Evolutionary conservation across 129 eudicot genomes (phyloP), one percentile per base, ranked within the genome.

Genomic region (Lonicera japonica): DNA sequence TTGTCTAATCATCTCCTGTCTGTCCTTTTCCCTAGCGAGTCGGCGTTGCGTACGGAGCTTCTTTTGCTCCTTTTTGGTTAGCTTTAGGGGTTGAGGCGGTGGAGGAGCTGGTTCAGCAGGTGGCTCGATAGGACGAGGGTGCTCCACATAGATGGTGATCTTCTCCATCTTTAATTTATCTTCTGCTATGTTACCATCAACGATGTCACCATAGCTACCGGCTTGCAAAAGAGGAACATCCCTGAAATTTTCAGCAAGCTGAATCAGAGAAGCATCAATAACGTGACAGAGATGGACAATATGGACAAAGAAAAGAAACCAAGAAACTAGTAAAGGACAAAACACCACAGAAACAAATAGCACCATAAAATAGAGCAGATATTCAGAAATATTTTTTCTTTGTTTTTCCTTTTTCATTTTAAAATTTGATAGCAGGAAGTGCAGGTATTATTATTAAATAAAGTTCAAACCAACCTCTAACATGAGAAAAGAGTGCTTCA

Each of bases 91-190:
- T 56, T 92, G 98, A 60, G 98, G 98, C 55, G 90, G 96, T 25
- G 98, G 98, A 25, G 95, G 96, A 48, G 98, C 91, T 15, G 95
- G 81, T 69, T 92, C 98, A 6, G 91, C 91, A 50, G 98, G 96
- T 2, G 98, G 98, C 56, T 87, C 96, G 18, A 84, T 92, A 9
- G 98, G 96, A 15, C 96, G 86, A 51, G 99, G 99, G 60, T 92
- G 99, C 68, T 92, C 99, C 51, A 85, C 79, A 52, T 87, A 88
- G 45, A 92, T 76, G 51, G 96, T 92, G 64, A 92, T 75, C 59
- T 88, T 92, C 21, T 92, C 96, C 74, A 78, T 76, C 59, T 85
- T 92, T 54, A 92, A 36, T 47, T 72, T 70, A 40, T 72, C 84
- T 69, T 82, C 83, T 11, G 81, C 64, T 59, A 75, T 47, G 34